phyloP scores from a whole-genome alignment of 345 rosid species.

The Camelina sativa region DNA sequence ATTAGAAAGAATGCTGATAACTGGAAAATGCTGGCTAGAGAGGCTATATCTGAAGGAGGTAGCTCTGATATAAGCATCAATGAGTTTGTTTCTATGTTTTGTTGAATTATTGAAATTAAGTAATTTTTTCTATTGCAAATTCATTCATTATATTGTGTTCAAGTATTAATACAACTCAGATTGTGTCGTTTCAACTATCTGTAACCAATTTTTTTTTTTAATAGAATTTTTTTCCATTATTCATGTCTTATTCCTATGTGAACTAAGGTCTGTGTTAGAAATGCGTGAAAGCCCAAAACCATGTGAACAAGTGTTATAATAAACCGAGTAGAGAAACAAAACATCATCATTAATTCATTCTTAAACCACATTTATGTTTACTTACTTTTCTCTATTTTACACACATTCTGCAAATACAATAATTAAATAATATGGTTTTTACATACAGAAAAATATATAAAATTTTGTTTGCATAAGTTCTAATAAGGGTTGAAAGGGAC shows the following conservation, averaged over 20 bases:
- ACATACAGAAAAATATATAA: constrained; percentile 40
- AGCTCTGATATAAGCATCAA: constrained; percentile 55
- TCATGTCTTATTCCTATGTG: no score
- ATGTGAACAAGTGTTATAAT: neutral
- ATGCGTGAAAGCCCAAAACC: neutral
- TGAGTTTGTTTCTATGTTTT: constrained; percentile 47
- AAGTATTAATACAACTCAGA: no score
- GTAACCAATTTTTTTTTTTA: no score
- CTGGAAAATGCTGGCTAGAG: constrained; percentile 60
- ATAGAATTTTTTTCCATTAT: no score
- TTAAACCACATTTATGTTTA: constrained; percentile 11
- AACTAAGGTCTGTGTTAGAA: no score
- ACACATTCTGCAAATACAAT: constrained; percentile 39
- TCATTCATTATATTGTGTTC: neutral
- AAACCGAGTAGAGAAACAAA: neutral
- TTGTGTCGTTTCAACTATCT: no score
- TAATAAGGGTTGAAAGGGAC: neutral
- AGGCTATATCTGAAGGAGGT: constrained; percentile 60
- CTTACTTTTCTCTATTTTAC: constrained; percentile 22
- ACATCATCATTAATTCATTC: neutral
- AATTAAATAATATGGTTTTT: constrained; percentile 32
- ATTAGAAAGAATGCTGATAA: constrained; percentile 49
- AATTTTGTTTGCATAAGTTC: constrained; percentile 30
- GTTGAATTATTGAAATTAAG: neutral
- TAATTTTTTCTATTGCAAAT: neutral